Conservation (phyloP, 1,139 yeast species). For the Yamadazyma buinensis region DNA sequence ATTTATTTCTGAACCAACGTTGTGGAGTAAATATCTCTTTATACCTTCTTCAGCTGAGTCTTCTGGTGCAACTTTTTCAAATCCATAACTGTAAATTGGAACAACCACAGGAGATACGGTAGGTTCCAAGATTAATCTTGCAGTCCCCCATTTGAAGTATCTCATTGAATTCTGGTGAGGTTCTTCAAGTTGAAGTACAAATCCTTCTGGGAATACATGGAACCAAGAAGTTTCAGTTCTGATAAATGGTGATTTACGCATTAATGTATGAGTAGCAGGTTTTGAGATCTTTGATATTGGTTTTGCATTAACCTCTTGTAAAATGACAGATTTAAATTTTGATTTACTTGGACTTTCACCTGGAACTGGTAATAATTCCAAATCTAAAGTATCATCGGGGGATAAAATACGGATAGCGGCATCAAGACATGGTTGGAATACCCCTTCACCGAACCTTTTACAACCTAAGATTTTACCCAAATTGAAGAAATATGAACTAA, state of each 20-base stretch:
- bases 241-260: slow-evolving; percentile 45
- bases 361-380: slow-evolving; percentile 39
- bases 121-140: slow-evolving; percentile 77
- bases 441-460: slow-evolving; percentile 85
- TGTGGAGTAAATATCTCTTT: slow-evolving; percentile 59
- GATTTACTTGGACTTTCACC: slow-evolving; percentile 16
- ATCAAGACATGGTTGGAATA: slow-evolving; percentile 87
- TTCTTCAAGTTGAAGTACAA: slow-evolving; percentile 77
- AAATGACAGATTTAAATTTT: slow-evolving; percentile 21
- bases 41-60: slow-evolving; percentile 51
- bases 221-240: slow-evolving; percentile 79
- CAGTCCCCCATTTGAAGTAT: slow-evolving; percentile 94
- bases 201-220: slow-evolving; percentile 94
- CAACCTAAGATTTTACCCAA: slow-evolving; percentile 86
- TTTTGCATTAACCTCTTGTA: slow-evolving; percentile 29
- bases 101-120: slow-evolving; percentile 81
- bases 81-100: slow-evolving; percentile 86
- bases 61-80: slow-evolving; percentile 87
- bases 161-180: slow-evolving; percentile 85
- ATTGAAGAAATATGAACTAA: slow-evolving; percentile 64
- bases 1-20: slow-evolving; percentile 63
- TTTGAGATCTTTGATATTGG: slow-evolving; percentile 22
- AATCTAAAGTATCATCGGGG: slow-evolving; percentile 67
- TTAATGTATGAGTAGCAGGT: slow-evolving; percentile 27
- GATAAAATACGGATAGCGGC: slow-evolving; percentile 84